Evolutionary conservation across 129 eudicot genomes (phyloP).

Genomic region (Scalesia atractyloides): DNA sequence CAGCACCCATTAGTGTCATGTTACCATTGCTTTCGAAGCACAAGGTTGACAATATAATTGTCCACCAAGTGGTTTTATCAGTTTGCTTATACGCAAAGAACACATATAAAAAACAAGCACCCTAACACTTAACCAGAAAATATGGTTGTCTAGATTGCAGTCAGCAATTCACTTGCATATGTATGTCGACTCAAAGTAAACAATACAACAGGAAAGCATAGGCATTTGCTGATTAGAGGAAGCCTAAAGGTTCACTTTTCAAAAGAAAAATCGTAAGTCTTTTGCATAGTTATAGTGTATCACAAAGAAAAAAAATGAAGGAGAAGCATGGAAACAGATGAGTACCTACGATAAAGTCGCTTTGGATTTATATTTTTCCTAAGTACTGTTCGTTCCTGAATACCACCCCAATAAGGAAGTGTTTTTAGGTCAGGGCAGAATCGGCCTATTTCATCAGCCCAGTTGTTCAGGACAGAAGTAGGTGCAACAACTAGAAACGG

Average conservation of each 20-base stretch:
- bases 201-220: not conserved
- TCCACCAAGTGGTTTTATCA: not conserved
- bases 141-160: conserved; percentile 7
- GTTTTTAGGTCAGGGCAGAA: conserved; percentile 94
- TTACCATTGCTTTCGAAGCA: too few species aligned
- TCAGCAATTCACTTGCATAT: conserved; percentile 16
- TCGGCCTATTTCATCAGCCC: conserved; percentile 98
- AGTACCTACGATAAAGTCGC: conserved; percentile 94
- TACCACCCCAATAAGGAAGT: conserved; percentile 98
- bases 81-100: conserved; percentile 8
- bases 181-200: conserved; percentile 8
- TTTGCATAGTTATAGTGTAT: conserved; percentile 9
- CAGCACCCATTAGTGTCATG: too few species aligned
- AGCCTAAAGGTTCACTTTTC: conserved; percentile 4
- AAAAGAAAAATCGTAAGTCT: not conserved
- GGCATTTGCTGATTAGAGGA: not conserved
- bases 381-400: conserved; percentile 77
- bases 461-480: conserved; percentile 91
- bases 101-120: conserved; percentile 10
- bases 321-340: too few species aligned
- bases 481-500: conserved; percentile 99
- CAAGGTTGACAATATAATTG: too few species aligned
- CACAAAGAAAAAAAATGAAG: conserved; percentile 1
- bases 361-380: conserved; percentile 92
- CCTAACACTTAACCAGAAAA: conserved; percentile 12